phyloP scores from a whole-genome alignment of 495 filamentous ascomycete species.

The Aspergillus incahuasiensis region DNA sequence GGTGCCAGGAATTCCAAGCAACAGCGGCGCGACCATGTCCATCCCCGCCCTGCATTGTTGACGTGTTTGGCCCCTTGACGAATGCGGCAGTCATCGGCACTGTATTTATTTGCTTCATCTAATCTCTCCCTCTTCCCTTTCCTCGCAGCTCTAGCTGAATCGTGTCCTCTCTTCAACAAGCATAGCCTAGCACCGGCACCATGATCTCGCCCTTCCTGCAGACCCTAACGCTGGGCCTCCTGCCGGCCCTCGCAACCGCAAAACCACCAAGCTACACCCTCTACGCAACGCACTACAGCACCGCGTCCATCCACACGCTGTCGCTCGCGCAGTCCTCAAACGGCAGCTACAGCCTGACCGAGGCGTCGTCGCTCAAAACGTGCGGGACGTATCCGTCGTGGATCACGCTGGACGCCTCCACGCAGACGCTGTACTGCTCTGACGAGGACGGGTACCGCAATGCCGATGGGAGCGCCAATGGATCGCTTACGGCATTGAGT shows the following conservation, averaged over 20 bases:
- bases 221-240: not conserved
- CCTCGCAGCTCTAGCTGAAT: too few species aligned
- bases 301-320: constrained; percentile 49
- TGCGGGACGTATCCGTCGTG: constrained; percentile 57
- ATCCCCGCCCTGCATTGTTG: not conserved
- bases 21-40: too few species aligned
- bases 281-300: constrained; percentile 59
- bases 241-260: not conserved
- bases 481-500: constrained; percentile 27
- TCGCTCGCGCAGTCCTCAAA: constrained; percentile 33
- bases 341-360: constrained; percentile 28
- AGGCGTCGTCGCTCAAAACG: constrained; percentile 32
- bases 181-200: not conserved
- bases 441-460: constrained; percentile 41
- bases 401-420: constrained; percentile 51
- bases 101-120: not conserved
- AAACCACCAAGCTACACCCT: constrained; percentile 24
- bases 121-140: not conserved
- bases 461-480: constrained; percentile 21
- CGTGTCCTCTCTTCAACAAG: too few species aligned
- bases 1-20: not conserved
- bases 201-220: not conserved
- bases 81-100: constrained; percentile 1
- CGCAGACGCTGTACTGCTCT: constrained; percentile 54
- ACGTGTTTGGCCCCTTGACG: not conserved